Evolutionary conservation across 495 filamentous ascomycete species (phyloP).

Genomic region (Podospora comata): DNA sequence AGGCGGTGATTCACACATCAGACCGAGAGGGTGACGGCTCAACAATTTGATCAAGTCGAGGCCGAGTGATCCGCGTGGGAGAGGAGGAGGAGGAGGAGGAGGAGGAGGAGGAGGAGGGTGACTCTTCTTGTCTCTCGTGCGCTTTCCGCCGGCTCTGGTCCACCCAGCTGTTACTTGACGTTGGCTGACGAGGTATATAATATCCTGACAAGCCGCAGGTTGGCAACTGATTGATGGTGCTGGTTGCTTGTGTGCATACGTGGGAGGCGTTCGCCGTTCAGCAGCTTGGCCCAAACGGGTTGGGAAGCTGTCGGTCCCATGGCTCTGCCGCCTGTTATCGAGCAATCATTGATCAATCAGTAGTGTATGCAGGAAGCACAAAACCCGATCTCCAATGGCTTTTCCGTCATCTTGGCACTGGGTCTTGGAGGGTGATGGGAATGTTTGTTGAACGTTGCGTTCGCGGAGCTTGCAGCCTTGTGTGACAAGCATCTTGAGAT

Average conservation of each 20-base stretch:
- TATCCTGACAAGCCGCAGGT: neutral
- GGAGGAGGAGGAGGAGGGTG: neutral
- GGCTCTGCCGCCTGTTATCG: neutral
- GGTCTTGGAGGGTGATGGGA: slow-evolving; percentile 7
- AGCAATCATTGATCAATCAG: neutral
- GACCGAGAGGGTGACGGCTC: neutral
- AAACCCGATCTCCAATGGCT: neutral
- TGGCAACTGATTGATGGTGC: neutral
- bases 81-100: neutral
- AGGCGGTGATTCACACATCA: neutral
- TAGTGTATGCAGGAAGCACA: slow-evolving; percentile 1
- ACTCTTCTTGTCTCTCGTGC: neutral
- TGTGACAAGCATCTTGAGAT: neutral
- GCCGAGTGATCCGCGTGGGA: neutral
- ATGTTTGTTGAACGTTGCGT: slow-evolving; percentile 15
- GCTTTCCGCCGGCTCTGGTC: neutral
- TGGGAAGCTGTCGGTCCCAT: neutral
- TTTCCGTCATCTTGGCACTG: slow-evolving; percentile 13
- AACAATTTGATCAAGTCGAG: neutral
- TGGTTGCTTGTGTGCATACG: neutral
- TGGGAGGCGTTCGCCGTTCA: neutral
- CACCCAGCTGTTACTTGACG: neutral
- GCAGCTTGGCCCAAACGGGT: neutral
- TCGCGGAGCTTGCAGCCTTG: slow-evolving; percentile 13
- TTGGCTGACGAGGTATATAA: neutral